Base-by-base conservation (phyloP, 2,329 filamentous ascomycete genomes). In the Shiraia sp. region DNA sequence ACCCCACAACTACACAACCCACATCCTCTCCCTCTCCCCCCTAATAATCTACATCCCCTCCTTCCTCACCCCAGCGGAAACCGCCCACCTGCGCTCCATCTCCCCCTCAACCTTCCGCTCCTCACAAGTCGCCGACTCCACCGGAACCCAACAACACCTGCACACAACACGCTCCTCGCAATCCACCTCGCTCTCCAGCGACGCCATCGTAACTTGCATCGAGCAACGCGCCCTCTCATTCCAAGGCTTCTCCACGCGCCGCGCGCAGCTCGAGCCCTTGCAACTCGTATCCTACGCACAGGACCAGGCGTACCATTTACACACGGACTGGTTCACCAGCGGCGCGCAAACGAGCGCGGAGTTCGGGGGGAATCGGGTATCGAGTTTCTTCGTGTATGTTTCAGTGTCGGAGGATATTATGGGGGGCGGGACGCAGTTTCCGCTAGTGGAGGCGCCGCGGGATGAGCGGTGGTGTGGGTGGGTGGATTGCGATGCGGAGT, bases 311-410 rank as follows among this genome's bases (percentile, higher is more conserved):
- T 83, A 82, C 57, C 63, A 63, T 4, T 70, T 77, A 44, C 79
- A 82, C 50, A 82, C 75, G 53, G 80, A 83, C 59, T 82, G 80
- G 79, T 60, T 60, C 29, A 57, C 57, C 8, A 48, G 48, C 1
- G 3, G 47, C 0, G 32, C 52, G 5, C 58, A 57, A 24, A 55
- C 56, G 2, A 50, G 47, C 1, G 4, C 42, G 3, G 52, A 55
- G 25, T 55, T 41, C 29, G 58, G 58, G n/a, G 15, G 65, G 49
- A 35, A 66, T 40, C 66, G 80, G 1, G 61, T 76, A 6, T 79
- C 75, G 36, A 79, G 74, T 1, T 82, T 83, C 53, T 82, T 83
- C 75, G 80, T 82, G 3, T 83, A 82, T 50, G 65, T 83, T n/a
- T 47, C 49, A 22, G 57, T 53, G 5, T 67, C 76, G 25, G 45